Percentiles rank a stretch among this genome's conserved stretches.
Conservation (phyloP, 2,329 filamentous ascomycete genomes). For the Beauveria varroae region DNA sequence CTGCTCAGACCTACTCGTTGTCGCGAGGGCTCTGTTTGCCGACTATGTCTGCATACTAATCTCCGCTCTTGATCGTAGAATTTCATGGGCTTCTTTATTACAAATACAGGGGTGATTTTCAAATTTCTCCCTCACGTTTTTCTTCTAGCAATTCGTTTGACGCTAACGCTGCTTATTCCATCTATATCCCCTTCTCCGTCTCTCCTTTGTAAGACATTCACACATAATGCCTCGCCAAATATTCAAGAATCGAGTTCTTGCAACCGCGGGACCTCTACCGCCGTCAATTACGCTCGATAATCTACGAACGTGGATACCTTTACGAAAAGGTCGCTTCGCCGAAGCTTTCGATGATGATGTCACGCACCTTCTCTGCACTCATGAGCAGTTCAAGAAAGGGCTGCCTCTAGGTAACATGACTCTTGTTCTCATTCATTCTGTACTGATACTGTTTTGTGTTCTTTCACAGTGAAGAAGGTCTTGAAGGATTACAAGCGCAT, state of each 20-base stretch:
- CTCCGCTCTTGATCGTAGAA: neutral
- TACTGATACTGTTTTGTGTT: neutral
- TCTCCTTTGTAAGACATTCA: neutral
- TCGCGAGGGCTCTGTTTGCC: neutral
- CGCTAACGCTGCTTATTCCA: neutral
- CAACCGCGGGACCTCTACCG: slow-evolving; percentile 51
- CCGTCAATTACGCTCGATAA: slow-evolving; percentile 41
- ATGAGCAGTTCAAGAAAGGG: slow-evolving; percentile 49
- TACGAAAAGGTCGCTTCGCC: slow-evolving; percentile 53
- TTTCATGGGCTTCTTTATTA: neutral
- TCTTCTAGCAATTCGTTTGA: neutral
- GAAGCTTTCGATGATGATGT: slow-evolving; percentile 43
- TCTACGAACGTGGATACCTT: slow-evolving; percentile 57
- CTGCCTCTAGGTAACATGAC: slow-evolving; percentile 26
- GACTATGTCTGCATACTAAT: neutral
- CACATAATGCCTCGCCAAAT: slow-evolving; percentile 28
- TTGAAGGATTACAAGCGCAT: slow-evolving; percentile 27
- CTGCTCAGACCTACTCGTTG: neutral
- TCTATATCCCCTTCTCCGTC: neutral
- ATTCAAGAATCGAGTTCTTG: slow-evolving; percentile 48
- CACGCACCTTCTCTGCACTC: slow-evolving; percentile 67
- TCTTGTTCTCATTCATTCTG: neutral
- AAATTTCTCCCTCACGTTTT: neutral
- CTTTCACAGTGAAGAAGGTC: slow-evolving; percentile 28
- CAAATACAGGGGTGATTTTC: neutral